Conservation (phyloP, 108 stramenopile genomes). For the Cyclotella distinguenda region DNA sequence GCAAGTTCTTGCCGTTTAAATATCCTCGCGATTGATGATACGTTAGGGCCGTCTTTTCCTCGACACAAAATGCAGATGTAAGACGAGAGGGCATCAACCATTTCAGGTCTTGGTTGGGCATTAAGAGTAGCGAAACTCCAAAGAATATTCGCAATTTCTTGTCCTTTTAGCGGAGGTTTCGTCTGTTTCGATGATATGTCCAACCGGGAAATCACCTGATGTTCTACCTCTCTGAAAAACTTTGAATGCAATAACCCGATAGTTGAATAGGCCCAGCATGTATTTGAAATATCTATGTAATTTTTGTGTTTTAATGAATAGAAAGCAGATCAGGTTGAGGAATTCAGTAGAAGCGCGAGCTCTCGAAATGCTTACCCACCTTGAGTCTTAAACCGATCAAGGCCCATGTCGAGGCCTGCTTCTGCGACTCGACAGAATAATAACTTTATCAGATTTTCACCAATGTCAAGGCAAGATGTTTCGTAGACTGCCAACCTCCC, state of each 20-base stretch:
- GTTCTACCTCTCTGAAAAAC: slow-evolving; percentile 54
- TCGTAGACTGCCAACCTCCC: slow-evolving; percentile 76
- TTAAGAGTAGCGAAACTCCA: slow-evolving; percentile 81
- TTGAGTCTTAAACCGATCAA: slow-evolving; percentile 62
- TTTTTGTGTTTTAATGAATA: too few relatives aligned
- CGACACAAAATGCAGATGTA: slow-evolving; percentile 41
- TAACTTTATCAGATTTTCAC: slow-evolving; percentile 61
- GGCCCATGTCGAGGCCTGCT: slow-evolving; percentile 46
- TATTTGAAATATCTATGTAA: slow-evolving; percentile 12
- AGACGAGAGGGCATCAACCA: slow-evolving; percentile 51
- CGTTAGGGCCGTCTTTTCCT: slow-evolving; percentile 32
- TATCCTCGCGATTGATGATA: slow-evolving; percentile 46
- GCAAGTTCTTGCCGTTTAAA: slow-evolving; percentile 79
- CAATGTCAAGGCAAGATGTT: slow-evolving; percentile 69
- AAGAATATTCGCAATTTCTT: slow-evolving; percentile 77
- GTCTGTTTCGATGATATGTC: slow-evolving; percentile 1
- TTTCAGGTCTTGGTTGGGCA: slow-evolving; percentile 30
- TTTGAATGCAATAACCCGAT: slow-evolving; percentile 62
- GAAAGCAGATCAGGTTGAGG: background rate
- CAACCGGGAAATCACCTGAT: slow-evolving; percentile 34
- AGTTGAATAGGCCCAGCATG: slow-evolving; percentile 61
- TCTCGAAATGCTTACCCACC: slow-evolving; percentile 27
- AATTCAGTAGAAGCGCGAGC: too few relatives aligned
- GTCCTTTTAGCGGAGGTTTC: slow-evolving; percentile 44
- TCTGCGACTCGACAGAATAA: slow-evolving; percentile 63